Evolutionary conservation across 345 rosid genomes (phyloP).

Genomic region (Noccaea bulbosa): DNA sequence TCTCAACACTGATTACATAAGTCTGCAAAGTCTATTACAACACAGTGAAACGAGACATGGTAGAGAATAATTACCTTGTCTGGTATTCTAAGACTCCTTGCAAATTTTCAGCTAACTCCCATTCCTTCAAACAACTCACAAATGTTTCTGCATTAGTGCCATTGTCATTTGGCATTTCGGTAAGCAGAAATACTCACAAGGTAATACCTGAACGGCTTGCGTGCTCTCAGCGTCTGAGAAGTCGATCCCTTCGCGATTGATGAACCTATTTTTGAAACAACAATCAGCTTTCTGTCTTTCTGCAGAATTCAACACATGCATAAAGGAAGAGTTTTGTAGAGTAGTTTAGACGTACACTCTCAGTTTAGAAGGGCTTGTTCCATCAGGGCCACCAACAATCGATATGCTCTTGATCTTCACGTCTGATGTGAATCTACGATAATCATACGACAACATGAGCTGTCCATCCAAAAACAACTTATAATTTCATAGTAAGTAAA

Average conservation of each 20-base stretch:
- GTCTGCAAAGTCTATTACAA: neutral
- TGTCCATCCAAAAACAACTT: neutral
- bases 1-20: neutral
- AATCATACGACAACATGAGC: constrained; percentile 32
- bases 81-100: constrained; percentile 87
- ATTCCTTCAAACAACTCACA: constrained; percentile 56
- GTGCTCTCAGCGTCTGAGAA: constrained; percentile 92
- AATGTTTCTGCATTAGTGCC: constrained; percentile 19
- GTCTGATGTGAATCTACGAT: constrained; percentile 83
- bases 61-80: constrained; percentile 58
- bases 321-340: neutral
- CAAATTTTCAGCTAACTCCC: constrained; percentile 90
- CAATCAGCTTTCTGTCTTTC: constrained; percentile 13
- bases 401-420: constrained; percentile 96
- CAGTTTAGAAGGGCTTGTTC: constrained; percentile 95
- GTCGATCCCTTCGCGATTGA: constrained; percentile 89
- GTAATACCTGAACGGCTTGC: constrained; percentile 89
- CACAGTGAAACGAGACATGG: neutral
- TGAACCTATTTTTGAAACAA: constrained; percentile 57
- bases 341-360: constrained; percentile 72
- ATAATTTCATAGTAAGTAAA: neutral
- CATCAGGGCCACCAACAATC: constrained; percentile 83
- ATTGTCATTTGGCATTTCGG: neutral
- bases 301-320: constrained; percentile 2
- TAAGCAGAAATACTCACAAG: constrained; percentile 20